A percentile compares a stretch with the other conserved stretches of the same genome.
These are phyloP conservation scores for Picochlorum sp. DNA, from an alignment of 139 green algal species.

Conservation along the genomic window DNA sequence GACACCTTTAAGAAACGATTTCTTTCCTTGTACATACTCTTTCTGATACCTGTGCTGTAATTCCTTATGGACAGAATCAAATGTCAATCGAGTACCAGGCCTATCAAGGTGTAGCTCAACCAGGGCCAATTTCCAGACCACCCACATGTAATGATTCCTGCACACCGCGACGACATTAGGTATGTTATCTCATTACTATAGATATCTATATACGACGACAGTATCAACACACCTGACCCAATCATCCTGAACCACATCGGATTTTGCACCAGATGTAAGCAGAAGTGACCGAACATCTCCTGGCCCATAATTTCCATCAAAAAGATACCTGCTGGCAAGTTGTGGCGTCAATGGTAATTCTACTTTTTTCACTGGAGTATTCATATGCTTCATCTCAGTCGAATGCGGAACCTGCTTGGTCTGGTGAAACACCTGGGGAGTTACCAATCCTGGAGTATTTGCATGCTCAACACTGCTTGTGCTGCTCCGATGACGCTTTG, in stretches of 20 bases:
- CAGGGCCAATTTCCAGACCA: slow-evolving; percentile 66
- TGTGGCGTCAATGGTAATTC: background rate
- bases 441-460: no score
- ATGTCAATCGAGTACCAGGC: slow-evolving; percentile 17
- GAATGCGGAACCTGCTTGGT: no score
- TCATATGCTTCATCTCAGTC: no score
- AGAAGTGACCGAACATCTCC: slow-evolving; percentile 23
- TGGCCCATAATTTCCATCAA: background rate
- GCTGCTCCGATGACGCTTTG: no score
- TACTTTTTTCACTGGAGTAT: background rate
- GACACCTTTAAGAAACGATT: slow-evolving; percentile 43
- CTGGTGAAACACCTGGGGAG: no score
- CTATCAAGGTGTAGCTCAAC: slow-evolving; percentile 25
- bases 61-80: slow-evolving; percentile 32
- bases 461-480: no score
- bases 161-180: background rate
- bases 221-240: slow-evolving; percentile 29
- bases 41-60: slow-evolving; percentile 40
- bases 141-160: slow-evolving; percentile 55
- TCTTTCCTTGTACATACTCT: slow-evolving; percentile 35
- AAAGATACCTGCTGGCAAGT: background rate
- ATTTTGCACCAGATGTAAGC: slow-evolving; percentile 34
- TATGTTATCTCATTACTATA: no score
- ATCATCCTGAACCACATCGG: slow-evolving; percentile 15
- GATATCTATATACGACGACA: no score